Evolutionary conservation across 768 basidiomycete species (phyloP), one percentile per base, ranked within the genome.

Genomic region (Tulasnella sp.): DNA sequence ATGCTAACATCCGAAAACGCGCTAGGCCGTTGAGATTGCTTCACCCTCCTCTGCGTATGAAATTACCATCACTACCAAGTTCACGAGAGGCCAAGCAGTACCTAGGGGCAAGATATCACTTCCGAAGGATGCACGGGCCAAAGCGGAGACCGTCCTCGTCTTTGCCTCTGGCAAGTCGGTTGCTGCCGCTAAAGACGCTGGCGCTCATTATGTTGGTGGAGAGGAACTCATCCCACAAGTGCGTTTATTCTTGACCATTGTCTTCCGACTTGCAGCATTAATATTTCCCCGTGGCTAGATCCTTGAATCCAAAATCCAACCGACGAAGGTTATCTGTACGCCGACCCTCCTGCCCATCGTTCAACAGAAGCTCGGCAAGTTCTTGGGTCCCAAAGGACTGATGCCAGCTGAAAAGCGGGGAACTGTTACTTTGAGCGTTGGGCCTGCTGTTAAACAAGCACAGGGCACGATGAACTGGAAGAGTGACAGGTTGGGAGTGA

Each of bases 341-440:
- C 91, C 95, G 3, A 89, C 91, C 20, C 91, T 97, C 84, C 90
- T 96, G 78, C 90, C 91, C 72, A 86, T 91, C 44, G 94, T 99
- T 81, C 92, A 93, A 18, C 91, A 93, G 6, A 92, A 90, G 84
- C 89, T 99, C 2, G 96, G 91, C 85, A 87, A 94, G 87, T 87
- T 93, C 86, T 88, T 94, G 86, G 86, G 97, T 83, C 97, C 96
- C 60, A 91, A 95, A 77, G 97, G 97, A 79, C 87, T 99, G 72
- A 98, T 99, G 97, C 98, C 98, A 16, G 94, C 94, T 9, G 95
- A 93, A 82, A 92, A 96, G 85, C 90, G 96, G 80, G 98, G 98
- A 6, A 97, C 97, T 0, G 97, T 99, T 28, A 95, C 95, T 1
- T 94, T 96, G 75, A 95, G 98, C 81, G 89, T 98, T 60, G 92